These are phyloP conservation scores for Ophiostoma novo-ulmi DNA, from an alignment of 2,329 filamentous ascomycete genomes.

Conservation along the genomic window DNA sequence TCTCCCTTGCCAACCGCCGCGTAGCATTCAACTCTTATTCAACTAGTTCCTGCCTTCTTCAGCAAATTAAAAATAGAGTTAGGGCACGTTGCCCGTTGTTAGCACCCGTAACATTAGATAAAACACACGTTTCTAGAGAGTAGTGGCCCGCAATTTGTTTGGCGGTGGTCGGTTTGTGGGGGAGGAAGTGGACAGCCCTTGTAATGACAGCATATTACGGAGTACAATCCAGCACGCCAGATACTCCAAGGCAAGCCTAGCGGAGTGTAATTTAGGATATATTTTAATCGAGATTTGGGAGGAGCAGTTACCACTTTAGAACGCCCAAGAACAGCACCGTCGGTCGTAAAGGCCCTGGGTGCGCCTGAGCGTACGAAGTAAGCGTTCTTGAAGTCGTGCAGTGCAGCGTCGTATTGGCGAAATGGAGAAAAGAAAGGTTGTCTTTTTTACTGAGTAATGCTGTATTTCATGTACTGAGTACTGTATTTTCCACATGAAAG, in stretches of 20 bases:
- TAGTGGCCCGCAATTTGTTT: neutral
- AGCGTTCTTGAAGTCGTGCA: neutral
- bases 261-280: too few species aligned
- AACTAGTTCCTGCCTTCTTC: neutral
- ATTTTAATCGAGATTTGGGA: too few species aligned
- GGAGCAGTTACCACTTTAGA: neutral
- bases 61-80: neutral
- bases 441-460: too few species aligned
- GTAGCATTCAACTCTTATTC: neutral
- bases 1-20: neutral
- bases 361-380: neutral
- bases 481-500: neutral
- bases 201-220: neutral
- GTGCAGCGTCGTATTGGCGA: neutral
- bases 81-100: neutral
- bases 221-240: neutral
- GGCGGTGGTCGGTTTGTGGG: conserved; percentile 2
- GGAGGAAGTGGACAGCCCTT: neutral
- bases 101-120: neutral
- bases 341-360: neutral
- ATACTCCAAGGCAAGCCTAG: neutral
- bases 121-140: conserved; percentile 6
- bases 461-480: neutral
- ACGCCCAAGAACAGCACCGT: neutral
- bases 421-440: neutral